Percentiles rank a stretch among this genome's conserved stretches.
phyloP scores from a whole-genome alignment of 495 filamentous ascomycete species.

The Penicillium turbatum region DNA sequence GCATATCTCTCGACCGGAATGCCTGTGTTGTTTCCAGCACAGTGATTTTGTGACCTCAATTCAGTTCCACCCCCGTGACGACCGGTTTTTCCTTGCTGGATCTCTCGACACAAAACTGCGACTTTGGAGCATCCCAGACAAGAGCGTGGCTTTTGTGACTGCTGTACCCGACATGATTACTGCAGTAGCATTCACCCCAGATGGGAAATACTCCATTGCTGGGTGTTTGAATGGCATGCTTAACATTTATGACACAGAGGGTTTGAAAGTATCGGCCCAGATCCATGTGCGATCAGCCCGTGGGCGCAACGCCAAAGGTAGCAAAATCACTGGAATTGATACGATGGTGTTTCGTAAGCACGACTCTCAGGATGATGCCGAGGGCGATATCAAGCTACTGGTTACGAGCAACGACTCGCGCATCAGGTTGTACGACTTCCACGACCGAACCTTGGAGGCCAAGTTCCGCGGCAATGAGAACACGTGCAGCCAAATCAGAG shows the following conservation, averaged over 20 bases:
- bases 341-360: slow-evolving; percentile 60
- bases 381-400: slow-evolving; percentile 75
- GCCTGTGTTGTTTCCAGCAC: slow-evolving; percentile 93
- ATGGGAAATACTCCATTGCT: slow-evolving; percentile 85
- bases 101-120: slow-evolving; percentile 89
- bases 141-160: slow-evolving; percentile 82
- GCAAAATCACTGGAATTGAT: slow-evolving; percentile 94
- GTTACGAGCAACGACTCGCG: slow-evolving; percentile 95
- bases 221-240: slow-evolving; percentile 83
- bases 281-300: slow-evolving; percentile 86
- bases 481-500: slow-evolving; percentile 85
- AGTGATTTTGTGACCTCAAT: slow-evolving; percentile 94
- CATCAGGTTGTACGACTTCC: slow-evolving; percentile 83
- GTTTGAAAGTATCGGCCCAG: slow-evolving; percentile 75
- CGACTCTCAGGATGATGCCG: slow-evolving; percentile 54
- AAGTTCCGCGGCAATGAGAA: slow-evolving; percentile 95
- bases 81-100: slow-evolving; percentile 94
- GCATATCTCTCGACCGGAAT: slow-evolving; percentile 83
- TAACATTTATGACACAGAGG: slow-evolving; percentile 93
- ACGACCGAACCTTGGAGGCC: slow-evolving; percentile 75
- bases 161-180: slow-evolving; percentile 86
- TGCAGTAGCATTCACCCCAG: slow-evolving; percentile 87
- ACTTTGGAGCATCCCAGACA: slow-evolving; percentile 97
- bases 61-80: slow-evolving; percentile 90
- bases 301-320: slow-evolving; percentile 91